These are phyloP conservation scores for Penicillium antarcticum DNA, from an alignment of 495 filamentous ascomycete species.

Conservation along the genomic window DNA sequence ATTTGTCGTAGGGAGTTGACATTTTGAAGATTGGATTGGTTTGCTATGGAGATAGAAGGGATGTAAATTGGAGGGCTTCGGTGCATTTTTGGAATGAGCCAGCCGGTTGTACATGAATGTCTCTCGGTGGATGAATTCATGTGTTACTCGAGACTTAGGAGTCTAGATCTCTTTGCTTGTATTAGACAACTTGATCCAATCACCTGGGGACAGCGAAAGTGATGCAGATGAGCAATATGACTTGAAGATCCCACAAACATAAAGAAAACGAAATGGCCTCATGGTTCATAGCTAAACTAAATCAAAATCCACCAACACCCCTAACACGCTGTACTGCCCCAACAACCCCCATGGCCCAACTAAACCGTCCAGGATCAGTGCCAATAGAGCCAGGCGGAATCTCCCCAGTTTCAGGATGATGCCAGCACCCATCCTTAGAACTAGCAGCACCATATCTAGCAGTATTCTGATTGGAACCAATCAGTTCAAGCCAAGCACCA, in stretches of 20 bases:
- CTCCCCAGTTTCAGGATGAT: constrained; percentile 50
- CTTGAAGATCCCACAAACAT: too few relatives aligned
- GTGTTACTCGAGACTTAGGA: neutral
- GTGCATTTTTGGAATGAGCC: neutral
- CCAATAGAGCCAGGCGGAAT: constrained; percentile 59
- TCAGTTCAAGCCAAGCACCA: constrained; percentile 55
- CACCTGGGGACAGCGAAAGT: too few relatives aligned
- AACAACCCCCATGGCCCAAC: constrained; percentile 59
- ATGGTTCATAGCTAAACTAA: neutral
- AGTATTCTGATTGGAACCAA: constrained; percentile 71
- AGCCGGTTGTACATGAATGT: neutral
- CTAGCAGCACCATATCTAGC: constrained; percentile 55
- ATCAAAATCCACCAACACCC: constrained; percentile 56
- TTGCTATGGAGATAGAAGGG: too few relatives aligned
- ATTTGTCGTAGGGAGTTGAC: constrained; percentile 23
- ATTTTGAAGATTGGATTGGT: neutral
- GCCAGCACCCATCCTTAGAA: constrained; percentile 49
- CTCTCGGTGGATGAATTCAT: neutral
- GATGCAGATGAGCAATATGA: too few relatives aligned
- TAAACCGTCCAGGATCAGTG: constrained; percentile 53
- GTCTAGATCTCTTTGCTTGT: neutral
- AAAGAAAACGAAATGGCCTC: too few relatives aligned
- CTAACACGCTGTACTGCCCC: constrained; percentile 61
- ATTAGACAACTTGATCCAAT: too few relatives aligned
- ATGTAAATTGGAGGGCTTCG: neutral